Evolutionary conservation across 768 basidiomycete species (phyloP).

Genomic region (Leccinellum rugosiceps): DNA sequence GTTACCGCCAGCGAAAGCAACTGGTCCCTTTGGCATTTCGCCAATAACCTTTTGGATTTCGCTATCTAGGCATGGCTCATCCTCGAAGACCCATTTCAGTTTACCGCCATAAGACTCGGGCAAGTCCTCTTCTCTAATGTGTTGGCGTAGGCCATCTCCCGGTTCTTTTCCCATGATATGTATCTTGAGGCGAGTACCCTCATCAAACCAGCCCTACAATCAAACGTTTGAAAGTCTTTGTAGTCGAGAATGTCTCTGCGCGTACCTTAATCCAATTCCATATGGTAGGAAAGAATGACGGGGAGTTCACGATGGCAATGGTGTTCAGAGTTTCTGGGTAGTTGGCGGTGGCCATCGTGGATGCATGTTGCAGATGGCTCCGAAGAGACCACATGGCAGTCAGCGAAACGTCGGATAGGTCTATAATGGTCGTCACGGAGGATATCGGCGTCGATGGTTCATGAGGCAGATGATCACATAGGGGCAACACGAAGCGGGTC

Average conservation of each 20-base stretch:
- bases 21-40: slow-evolving; percentile 55
- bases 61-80: slow-evolving; percentile 63
- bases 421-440: slow-evolving; percentile 65
- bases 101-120: slow-evolving; percentile 74
- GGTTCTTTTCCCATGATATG: slow-evolving; percentile 66
- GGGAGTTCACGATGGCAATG: slow-evolving; percentile 73
- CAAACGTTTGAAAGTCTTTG: neutral
- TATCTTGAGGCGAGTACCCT: slow-evolving; percentile 74
- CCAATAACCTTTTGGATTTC: slow-evolving; percentile 44
- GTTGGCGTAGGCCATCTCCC: slow-evolving; percentile 46
- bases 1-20: slow-evolving; percentile 45
- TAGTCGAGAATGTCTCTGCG: neutral
- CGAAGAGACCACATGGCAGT: slow-evolving; percentile 67
- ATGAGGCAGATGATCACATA: slow-evolving; percentile 63
- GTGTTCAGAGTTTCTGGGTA: slow-evolving; percentile 76
- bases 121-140: slow-evolving; percentile 49
- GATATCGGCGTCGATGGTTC: slow-evolving; percentile 52
- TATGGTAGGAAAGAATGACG: slow-evolving; percentile 76
- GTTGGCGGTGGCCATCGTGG: slow-evolving; percentile 69
- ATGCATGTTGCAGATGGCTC: slow-evolving; percentile 71
- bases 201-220: slow-evolving; percentile 74
- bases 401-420: slow-evolving; percentile 62
- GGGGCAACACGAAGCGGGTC: slow-evolving; percentile 58
- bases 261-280: slow-evolving; percentile 82
- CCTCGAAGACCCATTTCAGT: slow-evolving; percentile 66